phyloP scores from a whole-genome alignment of 176 grass and related monocot species.

The Dendrocalamus sinicus region DNA sequence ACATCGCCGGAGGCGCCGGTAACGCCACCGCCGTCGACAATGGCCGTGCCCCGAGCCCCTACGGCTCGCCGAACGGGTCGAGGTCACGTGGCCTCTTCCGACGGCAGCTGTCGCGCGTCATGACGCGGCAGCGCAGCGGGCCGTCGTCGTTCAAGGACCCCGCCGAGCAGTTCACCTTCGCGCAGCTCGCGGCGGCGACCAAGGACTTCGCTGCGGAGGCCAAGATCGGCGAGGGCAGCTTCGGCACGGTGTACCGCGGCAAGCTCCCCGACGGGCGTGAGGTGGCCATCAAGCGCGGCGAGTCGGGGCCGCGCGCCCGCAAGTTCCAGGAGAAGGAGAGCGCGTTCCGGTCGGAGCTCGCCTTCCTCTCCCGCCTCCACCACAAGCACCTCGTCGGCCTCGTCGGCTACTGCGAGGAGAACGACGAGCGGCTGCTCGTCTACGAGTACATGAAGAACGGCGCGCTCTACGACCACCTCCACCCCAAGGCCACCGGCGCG shows the following conservation, averaged over 20 bases:
- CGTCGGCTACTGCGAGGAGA: constrained; percentile 84
- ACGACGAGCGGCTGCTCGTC: constrained; percentile 80
- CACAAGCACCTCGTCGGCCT: constrained; percentile 94
- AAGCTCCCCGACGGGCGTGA: constrained; percentile 80
- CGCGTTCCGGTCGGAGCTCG: constrained; percentile 93
- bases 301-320: constrained; percentile 48
- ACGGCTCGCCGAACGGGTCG: constrained; percentile 61
- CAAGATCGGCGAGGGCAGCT: constrained; percentile 86
- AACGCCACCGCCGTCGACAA: not conserved
- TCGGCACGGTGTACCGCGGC: constrained; percentile 82
- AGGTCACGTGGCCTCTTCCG: constrained; percentile 47
- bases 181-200: constrained; percentile 68
- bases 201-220: constrained; percentile 61
- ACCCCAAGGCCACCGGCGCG: constrained; percentile 30
- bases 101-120: constrained; percentile 75
- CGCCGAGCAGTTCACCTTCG: constrained; percentile 65
- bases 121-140: constrained; percentile 90
- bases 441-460: constrained; percentile 99
- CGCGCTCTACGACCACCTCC: constrained; percentile 88
- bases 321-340: constrained; percentile 89
- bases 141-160: constrained; percentile 91
- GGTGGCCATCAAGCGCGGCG: constrained; percentile 95
- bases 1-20: not conserved
- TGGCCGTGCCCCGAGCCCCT: constrained; percentile 36
- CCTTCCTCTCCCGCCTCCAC: constrained; percentile 83